These are phyloP conservation scores for Cerioporus squamosus DNA, from an alignment of 1,284 basidiomycete species.

Conservation along the genomic window DNA sequence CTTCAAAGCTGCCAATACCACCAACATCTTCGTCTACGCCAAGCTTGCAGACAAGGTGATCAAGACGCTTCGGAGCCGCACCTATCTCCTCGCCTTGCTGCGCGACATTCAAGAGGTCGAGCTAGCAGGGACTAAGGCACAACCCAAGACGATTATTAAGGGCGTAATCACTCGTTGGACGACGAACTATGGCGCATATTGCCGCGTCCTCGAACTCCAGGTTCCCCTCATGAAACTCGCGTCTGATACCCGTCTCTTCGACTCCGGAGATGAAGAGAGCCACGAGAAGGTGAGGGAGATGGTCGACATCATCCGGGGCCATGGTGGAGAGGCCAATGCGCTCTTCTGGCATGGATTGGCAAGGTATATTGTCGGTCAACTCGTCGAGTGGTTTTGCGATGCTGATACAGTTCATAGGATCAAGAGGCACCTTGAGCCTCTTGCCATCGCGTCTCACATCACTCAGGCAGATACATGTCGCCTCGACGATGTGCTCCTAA, in stretches of 20 bases:
- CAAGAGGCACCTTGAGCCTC: no score
- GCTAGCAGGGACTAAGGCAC: neutral
- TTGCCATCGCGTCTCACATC: no score
- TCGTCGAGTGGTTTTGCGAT: no score
- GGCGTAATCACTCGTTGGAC: constrained; percentile 22
- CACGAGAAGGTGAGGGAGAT: neutral
- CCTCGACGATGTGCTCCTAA: no score
- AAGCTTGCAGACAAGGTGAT: constrained; percentile 31
- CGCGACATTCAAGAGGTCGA: neutral
- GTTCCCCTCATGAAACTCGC: neutral
- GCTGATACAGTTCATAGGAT: no score
- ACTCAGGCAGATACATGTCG: no score
- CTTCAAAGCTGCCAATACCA: constrained; percentile 24
- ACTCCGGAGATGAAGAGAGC: neutral
- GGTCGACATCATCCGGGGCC: neutral
- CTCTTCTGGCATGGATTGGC: neutral
- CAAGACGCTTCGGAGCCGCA: constrained; percentile 36
- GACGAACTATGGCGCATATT: constrained; percentile 13
- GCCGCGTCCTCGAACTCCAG: constrained; percentile 15
- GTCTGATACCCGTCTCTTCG: neutral
- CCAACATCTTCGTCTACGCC: constrained; percentile 16
- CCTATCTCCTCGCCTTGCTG: neutral
- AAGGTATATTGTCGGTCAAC: neutral
- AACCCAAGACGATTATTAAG: constrained; percentile 7
- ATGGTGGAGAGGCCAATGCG: no score